phyloP scores from a whole-genome alignment of 2,329 filamentous ascomycete genomes.

The Metarhizium anisopliae region DNA sequence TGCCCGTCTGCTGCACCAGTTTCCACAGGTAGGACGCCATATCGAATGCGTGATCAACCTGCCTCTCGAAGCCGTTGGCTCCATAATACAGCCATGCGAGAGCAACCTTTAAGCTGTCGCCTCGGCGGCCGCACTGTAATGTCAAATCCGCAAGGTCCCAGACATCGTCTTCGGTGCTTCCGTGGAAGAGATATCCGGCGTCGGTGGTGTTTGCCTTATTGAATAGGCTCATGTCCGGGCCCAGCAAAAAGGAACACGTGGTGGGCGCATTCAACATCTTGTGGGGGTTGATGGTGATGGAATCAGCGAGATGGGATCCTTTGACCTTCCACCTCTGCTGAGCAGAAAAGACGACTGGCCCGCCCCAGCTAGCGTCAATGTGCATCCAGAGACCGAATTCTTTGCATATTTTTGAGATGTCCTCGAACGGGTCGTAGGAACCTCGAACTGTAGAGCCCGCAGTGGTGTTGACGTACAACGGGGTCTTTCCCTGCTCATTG shows the following conservation, averaged over 20 bases:
- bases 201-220: constrained; percentile 77
- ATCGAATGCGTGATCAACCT: constrained; percentile 65
- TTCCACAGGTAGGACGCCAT: constrained; percentile 60
- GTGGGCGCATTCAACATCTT: constrained; percentile 93
- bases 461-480: constrained; percentile 92
- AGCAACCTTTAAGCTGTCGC: constrained; percentile 79
- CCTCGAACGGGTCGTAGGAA: constrained; percentile 72
- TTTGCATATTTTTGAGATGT: constrained; percentile 62
- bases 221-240: constrained; percentile 66
- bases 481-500: constrained; percentile 61
- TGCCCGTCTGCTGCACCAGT: constrained; percentile 41
- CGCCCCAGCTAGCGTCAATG: constrained; percentile 88
- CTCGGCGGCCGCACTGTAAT: constrained; percentile 82
- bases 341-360: constrained; percentile 68
- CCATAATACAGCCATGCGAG: constrained; percentile 89
- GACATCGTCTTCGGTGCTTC: constrained; percentile 45
- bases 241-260: constrained; percentile 84
- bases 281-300: constrained; percentile 83
- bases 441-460: constrained; percentile 91
- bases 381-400: constrained; percentile 79
- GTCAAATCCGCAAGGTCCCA: constrained; percentile 92
- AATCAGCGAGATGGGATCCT: constrained; percentile 68
- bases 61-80: constrained; percentile 56
- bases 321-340: constrained; percentile 53
- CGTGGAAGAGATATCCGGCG: constrained; percentile 79